Conservation (phyloP, 2,329 filamentous ascomycete species). For the Alternaria atra region DNA sequence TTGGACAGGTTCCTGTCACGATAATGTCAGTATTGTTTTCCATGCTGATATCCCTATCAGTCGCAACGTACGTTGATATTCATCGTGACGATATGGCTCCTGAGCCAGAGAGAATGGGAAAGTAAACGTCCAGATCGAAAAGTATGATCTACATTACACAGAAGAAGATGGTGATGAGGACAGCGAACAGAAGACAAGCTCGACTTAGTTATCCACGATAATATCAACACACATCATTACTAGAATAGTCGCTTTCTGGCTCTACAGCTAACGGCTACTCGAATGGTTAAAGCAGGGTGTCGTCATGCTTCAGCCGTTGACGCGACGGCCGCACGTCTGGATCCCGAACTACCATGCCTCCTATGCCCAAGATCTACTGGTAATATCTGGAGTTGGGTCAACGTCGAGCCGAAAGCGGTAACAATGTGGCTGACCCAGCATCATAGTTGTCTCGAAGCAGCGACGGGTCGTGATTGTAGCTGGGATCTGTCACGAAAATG, state of each 20-base stretch:
- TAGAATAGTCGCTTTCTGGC: neutral
- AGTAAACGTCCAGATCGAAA: neutral
- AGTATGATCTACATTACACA: neutral
- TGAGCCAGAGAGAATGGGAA: neutral
- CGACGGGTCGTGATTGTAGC: conserved; percentile 1
- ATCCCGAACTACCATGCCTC: neutral
- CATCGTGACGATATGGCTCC: neutral
- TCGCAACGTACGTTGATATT: neutral
- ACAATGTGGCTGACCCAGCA: conserved; percentile 1
- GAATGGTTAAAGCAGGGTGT: neutral
- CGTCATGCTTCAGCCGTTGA: conserved; percentile 8
- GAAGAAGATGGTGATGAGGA: neutral
- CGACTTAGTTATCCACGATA: neutral
- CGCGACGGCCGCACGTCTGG: conserved; percentile 1
- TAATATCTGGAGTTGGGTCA: neutral
- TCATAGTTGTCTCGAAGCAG: conserved; percentile 3
- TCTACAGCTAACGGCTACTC: neutral
- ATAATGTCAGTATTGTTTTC: neutral
- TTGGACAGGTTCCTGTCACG: conserved; percentile 18
- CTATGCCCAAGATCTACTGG: neutral
- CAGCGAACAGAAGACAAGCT: rapidly evolving
- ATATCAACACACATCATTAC: neutral
- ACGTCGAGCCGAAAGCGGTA: neutral
- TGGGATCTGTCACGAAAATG: neutral
- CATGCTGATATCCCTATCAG: neutral